Percentiles rank a stretch among this genome's conserved stretches.
Conservation (phyloP, 2,329 filamentous ascomycete species). For the Phyllosticta capitalensis region DNA sequence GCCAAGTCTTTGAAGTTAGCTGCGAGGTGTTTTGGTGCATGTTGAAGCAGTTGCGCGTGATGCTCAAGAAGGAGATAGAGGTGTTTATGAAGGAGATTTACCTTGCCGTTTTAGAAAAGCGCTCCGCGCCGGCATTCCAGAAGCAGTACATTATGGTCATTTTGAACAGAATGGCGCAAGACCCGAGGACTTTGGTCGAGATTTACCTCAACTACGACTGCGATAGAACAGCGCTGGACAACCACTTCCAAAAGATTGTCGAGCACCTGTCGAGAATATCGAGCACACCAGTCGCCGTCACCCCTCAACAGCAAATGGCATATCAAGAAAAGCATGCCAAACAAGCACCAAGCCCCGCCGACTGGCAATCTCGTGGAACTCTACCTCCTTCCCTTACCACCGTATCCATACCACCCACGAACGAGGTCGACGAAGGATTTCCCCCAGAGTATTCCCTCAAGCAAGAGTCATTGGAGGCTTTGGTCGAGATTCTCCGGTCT, state of each 20-base stretch:
- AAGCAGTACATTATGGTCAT: conserved; percentile 88
- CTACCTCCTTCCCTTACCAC: conserved; percentile 80
- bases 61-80: conserved; percentile 97
- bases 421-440: conserved; percentile 57
- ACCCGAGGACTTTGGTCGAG: conserved; percentile 84
- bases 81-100: conserved; percentile 98
- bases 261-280: conserved; percentile 88
- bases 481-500: conserved; percentile 82
- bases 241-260: conserved; percentile 90
- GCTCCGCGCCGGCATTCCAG: conserved; percentile 76
- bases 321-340: conserved; percentile 72
- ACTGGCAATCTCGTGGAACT: conserved; percentile 82
- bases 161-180: conserved; percentile 71
- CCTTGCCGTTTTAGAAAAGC: conserved; percentile 78
- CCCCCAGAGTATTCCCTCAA: conserved; percentile 89
- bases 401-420: conserved; percentile 53
- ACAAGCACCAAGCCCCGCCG: conserved; percentile 42
- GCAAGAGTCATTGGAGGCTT: conserved; percentile 73
- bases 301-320: conserved; percentile 67
- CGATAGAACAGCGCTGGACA: conserved; percentile 82
- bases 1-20: conserved; percentile 86
- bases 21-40: conserved; percentile 98
- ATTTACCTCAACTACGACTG: conserved; percentile 98
- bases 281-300: conserved; percentile 66
- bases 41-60: conserved; percentile 83